phyloP scores from a whole-genome alignment of 345 rosid genomes.

The Dovyalis caffra region DNA sequence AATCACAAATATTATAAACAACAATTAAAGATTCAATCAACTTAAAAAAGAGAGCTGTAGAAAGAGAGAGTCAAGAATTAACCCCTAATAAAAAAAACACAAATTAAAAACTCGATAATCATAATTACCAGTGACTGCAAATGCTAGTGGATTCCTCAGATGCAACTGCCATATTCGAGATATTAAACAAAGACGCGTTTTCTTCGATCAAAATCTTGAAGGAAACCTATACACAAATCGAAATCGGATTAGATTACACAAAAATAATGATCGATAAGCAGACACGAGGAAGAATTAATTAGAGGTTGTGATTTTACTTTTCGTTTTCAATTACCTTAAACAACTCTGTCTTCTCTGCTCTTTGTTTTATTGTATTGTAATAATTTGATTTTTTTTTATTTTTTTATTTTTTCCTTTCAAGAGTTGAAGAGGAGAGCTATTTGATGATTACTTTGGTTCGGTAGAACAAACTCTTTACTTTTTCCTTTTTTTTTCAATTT shows the following conservation, averaged over 20 bases:
- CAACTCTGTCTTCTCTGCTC: neutral
- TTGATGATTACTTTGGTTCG: slow-evolving; percentile 5
- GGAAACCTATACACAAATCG: neutral
- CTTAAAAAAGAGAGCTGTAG: neutral
- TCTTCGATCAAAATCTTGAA: slow-evolving; percentile 24
- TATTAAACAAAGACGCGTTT: slow-evolving; percentile 3
- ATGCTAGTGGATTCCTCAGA: slow-evolving; percentile 60
- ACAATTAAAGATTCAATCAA: neutral
- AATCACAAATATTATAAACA: neutral
- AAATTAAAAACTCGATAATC: neutral
- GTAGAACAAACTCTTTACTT: slow-evolving; percentile 12
- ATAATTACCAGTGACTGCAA: slow-evolving; percentile 79
- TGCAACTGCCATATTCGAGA: slow-evolving; percentile 53
- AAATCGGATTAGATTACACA: neutral
- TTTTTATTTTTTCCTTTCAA: too few relatives aligned
- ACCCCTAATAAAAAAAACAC: neutral
- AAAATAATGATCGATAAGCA: neutral
- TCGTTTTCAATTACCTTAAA: neutral
- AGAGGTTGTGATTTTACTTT: neutral
- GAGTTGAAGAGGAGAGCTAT: neutral
- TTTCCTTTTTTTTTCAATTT: too few relatives aligned
- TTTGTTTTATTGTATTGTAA: neutral
- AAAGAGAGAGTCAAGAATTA: neutral
- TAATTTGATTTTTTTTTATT: neutral
- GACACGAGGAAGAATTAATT: neutral